Evolutionary conservation across 495 filamentous ascomycete genomes (phyloP).

Genomic region (Barbatosphaeria neglecta): DNA sequence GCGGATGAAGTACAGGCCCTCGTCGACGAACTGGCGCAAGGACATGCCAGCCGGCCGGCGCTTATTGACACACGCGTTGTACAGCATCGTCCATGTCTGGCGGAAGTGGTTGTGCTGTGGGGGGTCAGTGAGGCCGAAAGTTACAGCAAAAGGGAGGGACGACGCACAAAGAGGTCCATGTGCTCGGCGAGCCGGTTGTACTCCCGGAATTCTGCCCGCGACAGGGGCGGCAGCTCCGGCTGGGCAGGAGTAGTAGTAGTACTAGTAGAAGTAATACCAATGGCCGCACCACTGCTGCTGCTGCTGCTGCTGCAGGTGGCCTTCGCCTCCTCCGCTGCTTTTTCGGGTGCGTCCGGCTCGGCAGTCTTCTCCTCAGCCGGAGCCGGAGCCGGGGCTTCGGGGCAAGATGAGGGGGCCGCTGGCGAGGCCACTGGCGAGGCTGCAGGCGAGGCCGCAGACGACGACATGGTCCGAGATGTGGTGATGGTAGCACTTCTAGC

Average conservation of each 20-base stretch:
- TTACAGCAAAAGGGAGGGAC: neutral
- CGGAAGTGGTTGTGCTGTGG: slow-evolving; percentile 67
- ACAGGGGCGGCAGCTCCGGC: slow-evolving; percentile 12
- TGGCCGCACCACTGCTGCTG: too few species aligned
- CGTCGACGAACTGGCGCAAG: slow-evolving; percentile 46
- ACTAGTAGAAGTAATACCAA: too few species aligned
- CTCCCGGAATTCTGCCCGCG: slow-evolving; percentile 12
- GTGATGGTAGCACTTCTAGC: too few species aligned
- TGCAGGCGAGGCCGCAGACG: neutral
- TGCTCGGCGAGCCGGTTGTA: slow-evolving; percentile 67
- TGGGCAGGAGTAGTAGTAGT: neutral
- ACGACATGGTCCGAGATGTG: neutral
- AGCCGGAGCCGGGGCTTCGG: neutral
- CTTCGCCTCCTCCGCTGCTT: too few species aligned
- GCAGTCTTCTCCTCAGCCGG: neutral
- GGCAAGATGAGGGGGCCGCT: neutral
- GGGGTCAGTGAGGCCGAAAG: slow-evolving; percentile 5
- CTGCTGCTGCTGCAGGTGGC: too few species aligned
- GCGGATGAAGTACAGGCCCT: slow-evolving; percentile 51
- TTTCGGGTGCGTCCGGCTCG: neutral
- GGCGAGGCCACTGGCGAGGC: too few species aligned
- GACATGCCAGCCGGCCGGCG: slow-evolving; percentile 46
- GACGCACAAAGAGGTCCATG: slow-evolving; percentile 64
- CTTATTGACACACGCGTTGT: slow-evolving; percentile 41
- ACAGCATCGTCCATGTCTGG: slow-evolving; percentile 55